These are phyloP conservation scores for Talaromyces adpressus DNA, from an alignment of 495 filamentous ascomycete species.

Conservation along the genomic window DNA sequence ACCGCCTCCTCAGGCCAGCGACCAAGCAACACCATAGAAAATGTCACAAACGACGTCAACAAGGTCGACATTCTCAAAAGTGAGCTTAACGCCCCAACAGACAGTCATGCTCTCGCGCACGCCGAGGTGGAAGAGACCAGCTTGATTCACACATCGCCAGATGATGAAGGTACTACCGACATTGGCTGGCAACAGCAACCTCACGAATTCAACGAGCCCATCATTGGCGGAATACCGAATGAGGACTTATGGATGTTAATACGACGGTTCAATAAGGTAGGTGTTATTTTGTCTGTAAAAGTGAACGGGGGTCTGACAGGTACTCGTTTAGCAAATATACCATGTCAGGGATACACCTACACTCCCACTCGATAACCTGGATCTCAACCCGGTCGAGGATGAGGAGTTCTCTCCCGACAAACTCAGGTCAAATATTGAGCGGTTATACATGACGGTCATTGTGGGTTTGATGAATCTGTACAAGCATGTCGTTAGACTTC, in stretches of 20 bases:
- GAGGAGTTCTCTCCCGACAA: conserved; percentile 87
- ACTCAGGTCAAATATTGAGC: conserved; percentile 69
- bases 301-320: not conserved
- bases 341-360: conserved; percentile 65
- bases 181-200: conserved; percentile 67
- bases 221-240: conserved; percentile 71
- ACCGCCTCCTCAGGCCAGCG: conserved; percentile 1
- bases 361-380: conserved; percentile 52
- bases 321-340: conserved; percentile 67
- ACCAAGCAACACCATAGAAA: not conserved
- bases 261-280: conserved; percentile 77
- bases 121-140: conserved; percentile 42
- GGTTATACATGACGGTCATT: conserved; percentile 76
- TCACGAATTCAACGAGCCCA: conserved; percentile 47
- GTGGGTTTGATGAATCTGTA: conserved; percentile 58
- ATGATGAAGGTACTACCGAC: conserved; percentile 48
- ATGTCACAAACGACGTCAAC: not conserved
- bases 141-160: conserved; percentile 36
- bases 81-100: conserved; percentile 24
- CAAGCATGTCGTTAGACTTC: conserved; percentile 68
- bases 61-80: conserved; percentile 5
- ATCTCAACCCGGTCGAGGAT: conserved; percentile 72
- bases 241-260: conserved; percentile 79
- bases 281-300: not conserved
- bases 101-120: conserved; percentile 42